phyloP scores from a whole-genome alignment of 2,329 filamentous ascomycete genomes.

The Ophiostoma sp. region DNA sequence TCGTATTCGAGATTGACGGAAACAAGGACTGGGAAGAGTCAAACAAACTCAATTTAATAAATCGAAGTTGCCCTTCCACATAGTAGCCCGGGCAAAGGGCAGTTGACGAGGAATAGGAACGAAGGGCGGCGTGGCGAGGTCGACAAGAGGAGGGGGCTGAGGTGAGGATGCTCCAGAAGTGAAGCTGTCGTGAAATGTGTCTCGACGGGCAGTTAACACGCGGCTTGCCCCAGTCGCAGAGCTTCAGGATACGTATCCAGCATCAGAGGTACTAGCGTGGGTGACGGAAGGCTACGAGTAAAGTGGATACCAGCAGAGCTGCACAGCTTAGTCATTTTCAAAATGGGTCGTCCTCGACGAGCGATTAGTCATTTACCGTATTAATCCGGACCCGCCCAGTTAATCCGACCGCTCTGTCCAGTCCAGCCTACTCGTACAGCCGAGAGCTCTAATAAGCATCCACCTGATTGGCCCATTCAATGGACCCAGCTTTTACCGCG shows the following conservation, averaged over 20 bases:
- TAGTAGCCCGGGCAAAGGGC: conserved; percentile 10
- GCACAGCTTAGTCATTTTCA: conserved; percentile 1
- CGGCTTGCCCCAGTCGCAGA: conserved; percentile 16
- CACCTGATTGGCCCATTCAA: conserved; percentile 15
- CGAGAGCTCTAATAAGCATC: conserved; percentile 19
- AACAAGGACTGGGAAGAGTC: not conserved
- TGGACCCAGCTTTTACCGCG: conserved; percentile 15
- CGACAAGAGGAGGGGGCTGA: not conserved
- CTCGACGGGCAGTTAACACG: conserved; percentile 21
- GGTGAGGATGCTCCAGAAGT: conserved; percentile 3
- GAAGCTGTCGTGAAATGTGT: conserved; percentile 24
- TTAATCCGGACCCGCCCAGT: conserved; percentile 10
- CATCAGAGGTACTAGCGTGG: conserved; percentile 15
- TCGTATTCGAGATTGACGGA: not conserved
- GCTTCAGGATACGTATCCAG: conserved; percentile 26
- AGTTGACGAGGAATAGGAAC: not conserved
- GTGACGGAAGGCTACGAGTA: conserved; percentile 5
- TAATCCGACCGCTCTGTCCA: conserved; percentile 13
- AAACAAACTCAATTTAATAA: not conserved
- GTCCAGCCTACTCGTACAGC: not conserved
- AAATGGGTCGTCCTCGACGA: not conserved
- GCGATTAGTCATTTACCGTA: not conserved
- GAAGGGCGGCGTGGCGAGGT: conserved; percentile 7
- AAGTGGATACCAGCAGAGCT: not conserved
- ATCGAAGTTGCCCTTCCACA: not conserved